Evolutionary conservation across 192 early-diverging fungal species (phyloP), one percentile per base, ranked within the genome.

Genomic region (Linnemannia elongata): DNA sequence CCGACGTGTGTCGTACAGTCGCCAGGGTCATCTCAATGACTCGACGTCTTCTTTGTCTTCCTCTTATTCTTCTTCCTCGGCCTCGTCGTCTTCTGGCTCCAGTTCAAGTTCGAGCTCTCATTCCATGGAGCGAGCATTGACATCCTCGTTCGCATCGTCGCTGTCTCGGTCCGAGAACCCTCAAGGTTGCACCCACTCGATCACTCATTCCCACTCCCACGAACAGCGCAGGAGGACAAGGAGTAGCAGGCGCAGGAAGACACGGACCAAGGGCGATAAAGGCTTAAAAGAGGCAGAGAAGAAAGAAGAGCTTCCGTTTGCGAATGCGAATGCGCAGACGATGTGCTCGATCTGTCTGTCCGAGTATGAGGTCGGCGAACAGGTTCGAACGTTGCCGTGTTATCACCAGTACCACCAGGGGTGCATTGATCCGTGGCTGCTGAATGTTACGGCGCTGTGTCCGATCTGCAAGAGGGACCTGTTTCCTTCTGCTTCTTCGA

Each of bases 351-450:
- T 93, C 68, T 93, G 92, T 76, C 73, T 93, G 12, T 72, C 88
- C 44, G 90, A 92, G 22, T 93, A 92, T 82, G 89, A 84, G 30
- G 54, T 77, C 0, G 90, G 87, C 33, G 90, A 93, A n/a, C 63
- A 82, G 27, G 82, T 93, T 8, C 75, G 91, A 55, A 81, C 82
- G 27, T 78, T 93, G 36, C 89, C 90, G 55, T 93, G 92, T 72
- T 85, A 83, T 30, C 91, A 93, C 60, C 90, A 89, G 68, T 93
- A 90, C 74, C 92, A 93, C 75, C 74, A 81, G 42, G 88, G 82
- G 18, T 93, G 92, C 76, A 89, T 93, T 36, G 92, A 92, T 73
- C 83, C 79, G 15, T 93, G 92, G 92, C 33, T 92, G 57, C 78
- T 90, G 3, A 85, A 92, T 82, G 83, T 88, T 47, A 86, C 84